phyloP scores from a whole-genome alignment of 257 asterid species.

The Haberlea rhodopensis region DNA sequence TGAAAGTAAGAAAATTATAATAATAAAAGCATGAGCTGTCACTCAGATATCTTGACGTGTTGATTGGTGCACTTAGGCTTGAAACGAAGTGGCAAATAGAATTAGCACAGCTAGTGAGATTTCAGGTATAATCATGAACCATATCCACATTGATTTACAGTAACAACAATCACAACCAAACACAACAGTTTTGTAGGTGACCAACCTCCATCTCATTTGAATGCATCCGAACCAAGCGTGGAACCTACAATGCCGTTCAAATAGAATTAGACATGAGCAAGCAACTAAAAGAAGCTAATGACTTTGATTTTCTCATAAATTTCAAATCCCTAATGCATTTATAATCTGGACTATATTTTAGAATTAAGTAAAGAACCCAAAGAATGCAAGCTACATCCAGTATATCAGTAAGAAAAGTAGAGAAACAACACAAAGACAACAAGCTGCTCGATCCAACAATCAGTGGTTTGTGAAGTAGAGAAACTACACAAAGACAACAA shows the following conservation, averaged over 20 bases:
- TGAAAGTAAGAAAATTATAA: slow-evolving; percentile 13
- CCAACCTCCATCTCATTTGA: slow-evolving; percentile 98
- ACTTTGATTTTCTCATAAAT: slow-evolving; percentile 15
- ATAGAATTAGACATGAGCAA: slow-evolving; percentile 18
- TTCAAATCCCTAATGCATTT: background rate
- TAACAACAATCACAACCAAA: slow-evolving; percentile 20
- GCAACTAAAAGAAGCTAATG: slow-evolving; percentile 4
- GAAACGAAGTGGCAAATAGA: background rate
- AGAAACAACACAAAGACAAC: background rate
- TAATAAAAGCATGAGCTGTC: slow-evolving; percentile 14
- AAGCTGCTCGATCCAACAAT: slow-evolving; percentile 2
- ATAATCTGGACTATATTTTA: slow-evolving; percentile 5
- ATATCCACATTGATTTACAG: slow-evolving; percentile 17
- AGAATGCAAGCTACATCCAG: background rate
- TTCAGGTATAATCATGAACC: slow-evolving; percentile 5
- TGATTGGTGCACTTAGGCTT: background rate
- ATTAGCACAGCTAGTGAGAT: background rate
- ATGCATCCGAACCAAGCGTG: slow-evolving; percentile 98
- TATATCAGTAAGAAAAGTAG: background rate
- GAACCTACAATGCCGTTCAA: slow-evolving; percentile 55
- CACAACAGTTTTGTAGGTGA: slow-evolving; percentile 11
- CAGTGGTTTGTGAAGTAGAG: background rate
- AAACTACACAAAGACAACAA: background rate
- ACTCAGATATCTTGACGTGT: slow-evolving; percentile 6
- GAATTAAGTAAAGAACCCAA: background rate